A percentile compares a stretch with the other conserved stretches of the same genome.
phyloP scores from a whole-genome alignment of 2,329 filamentous ascomycete species.

The Xylogone sp. region DNA sequence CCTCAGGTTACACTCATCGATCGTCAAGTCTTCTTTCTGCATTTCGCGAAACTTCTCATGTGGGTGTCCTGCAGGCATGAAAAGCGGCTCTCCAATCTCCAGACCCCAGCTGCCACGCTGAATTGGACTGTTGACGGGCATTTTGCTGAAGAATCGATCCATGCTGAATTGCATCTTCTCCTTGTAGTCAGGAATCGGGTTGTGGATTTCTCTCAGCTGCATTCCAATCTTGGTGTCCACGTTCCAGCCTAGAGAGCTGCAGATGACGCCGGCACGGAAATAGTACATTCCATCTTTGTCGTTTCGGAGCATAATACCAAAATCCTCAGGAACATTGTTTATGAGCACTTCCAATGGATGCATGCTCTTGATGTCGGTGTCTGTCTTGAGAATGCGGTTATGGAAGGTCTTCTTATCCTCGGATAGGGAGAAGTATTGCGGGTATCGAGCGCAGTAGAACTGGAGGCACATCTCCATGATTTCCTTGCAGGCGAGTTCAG shows the following conservation, averaged over 20 bases:
- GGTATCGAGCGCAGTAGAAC: constrained; percentile 75
- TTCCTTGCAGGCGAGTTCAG: constrained; percentile 77
- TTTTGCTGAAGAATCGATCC: constrained; percentile 78
- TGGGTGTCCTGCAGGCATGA: constrained; percentile 65
- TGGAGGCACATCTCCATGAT: constrained; percentile 84
- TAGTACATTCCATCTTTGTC: constrained; percentile 68
- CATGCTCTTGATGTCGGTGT: constrained; percentile 55
- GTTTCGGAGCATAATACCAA: constrained; percentile 71
- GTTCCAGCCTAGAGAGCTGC: constrained; percentile 78
- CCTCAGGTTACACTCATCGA: constrained; percentile 62
- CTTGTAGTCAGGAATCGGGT: constrained; percentile 74
- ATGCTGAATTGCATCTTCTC: constrained; percentile 87
- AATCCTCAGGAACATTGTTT: constrained; percentile 81
- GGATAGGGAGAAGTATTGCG: constrained; percentile 65
- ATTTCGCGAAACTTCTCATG: constrained; percentile 55
- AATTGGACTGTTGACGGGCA: constrained; percentile 70
- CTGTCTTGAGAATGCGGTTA: constrained; percentile 64
- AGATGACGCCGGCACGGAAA: constrained; percentile 73
- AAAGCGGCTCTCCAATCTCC: constrained; percentile 71
- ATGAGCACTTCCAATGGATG: constrained; percentile 68
- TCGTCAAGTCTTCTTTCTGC: constrained; percentile 53
- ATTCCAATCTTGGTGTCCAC: constrained; percentile 69
- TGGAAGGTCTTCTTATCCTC: constrained; percentile 52
- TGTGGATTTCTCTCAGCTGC: constrained; percentile 68
- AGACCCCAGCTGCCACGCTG: constrained; percentile 83